Conservation (phyloP, 2,329 filamentous ascomycete genomes). For the Fusarium buharicum region DNA sequence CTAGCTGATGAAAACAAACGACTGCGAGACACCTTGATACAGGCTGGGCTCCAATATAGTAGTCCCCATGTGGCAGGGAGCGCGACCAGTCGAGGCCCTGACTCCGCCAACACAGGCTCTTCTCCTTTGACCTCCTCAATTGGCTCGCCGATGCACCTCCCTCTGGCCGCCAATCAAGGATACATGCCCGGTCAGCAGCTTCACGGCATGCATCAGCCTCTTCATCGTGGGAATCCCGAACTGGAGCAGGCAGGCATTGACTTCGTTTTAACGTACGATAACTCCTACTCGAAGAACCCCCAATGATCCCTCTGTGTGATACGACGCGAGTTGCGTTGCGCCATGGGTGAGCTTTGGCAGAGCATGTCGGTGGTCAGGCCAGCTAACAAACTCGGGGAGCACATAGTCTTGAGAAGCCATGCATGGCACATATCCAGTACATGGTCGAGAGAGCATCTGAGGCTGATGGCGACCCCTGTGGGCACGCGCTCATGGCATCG, state of each 20-base stretch:
- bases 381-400: conserved; percentile 57
- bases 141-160: conserved; percentile 47
- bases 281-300: conserved; percentile 69
- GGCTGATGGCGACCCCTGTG: conserved; percentile 76
- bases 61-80: conserved; percentile 54
- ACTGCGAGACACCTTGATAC: conserved; percentile 68
- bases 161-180: conserved; percentile 33
- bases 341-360: conserved; percentile 38
- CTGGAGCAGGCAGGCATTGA: conserved; percentile 88
- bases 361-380: conserved; percentile 39
- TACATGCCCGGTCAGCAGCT: conserved; percentile 49
- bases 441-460: conserved; percentile 71
- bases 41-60: conserved; percentile 60
- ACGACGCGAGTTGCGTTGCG: conserved; percentile 32
- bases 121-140: conserved; percentile 58
- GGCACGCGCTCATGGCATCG: conserved; percentile 92
- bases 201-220: conserved; percentile 37
- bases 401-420: conserved; percentile 87
- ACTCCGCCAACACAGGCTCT: conserved; percentile 58
- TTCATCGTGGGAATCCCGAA: conserved; percentile 63
- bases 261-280: conserved; percentile 88
- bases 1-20: conserved; percentile 82
- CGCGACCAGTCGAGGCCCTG: conserved; percentile 65
- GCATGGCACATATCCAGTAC: conserved; percentile 90
- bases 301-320: conserved; percentile 70